Percentiles rank a stretch among this genome's conserved stretches.
phyloP scores from a whole-genome alignment of 2,329 filamentous ascomycete genomes.

The Mycosphaerelloides madeirae region DNA sequence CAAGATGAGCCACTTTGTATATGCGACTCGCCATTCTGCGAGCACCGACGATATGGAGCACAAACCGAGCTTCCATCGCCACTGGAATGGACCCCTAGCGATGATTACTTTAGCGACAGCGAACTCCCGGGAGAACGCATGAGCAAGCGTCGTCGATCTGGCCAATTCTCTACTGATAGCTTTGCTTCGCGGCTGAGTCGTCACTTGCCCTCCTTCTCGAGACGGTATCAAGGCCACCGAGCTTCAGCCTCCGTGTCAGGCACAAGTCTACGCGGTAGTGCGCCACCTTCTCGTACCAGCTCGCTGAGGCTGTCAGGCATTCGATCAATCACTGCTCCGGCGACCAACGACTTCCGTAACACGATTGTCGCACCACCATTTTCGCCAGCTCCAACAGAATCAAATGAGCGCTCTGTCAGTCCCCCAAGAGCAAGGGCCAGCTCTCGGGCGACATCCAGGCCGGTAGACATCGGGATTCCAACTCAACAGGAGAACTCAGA shows the following conservation, averaged over 20 bases:
- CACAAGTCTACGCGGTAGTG: constrained; percentile 29
- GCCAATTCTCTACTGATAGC: constrained; percentile 57
- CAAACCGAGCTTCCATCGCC: constrained; percentile 8
- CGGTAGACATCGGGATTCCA: constrained; percentile 23
- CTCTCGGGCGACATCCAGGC: constrained; percentile 11
- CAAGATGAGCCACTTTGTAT: constrained; percentile 56
- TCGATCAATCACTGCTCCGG: constrained; percentile 46
- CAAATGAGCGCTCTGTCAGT: constrained; percentile 11
- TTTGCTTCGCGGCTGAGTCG: constrained; percentile 62
- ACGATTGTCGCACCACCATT: constrained; percentile 32
- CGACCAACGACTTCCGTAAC: constrained; percentile 31
- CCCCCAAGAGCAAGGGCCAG: constrained; percentile 13
- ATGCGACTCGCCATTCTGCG: constrained; percentile 59
- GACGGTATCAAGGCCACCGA: constrained; percentile 52
- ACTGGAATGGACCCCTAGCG: constrained; percentile 32
- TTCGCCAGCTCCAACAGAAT: constrained; percentile 15
- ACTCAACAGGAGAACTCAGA: constrained; percentile 40
- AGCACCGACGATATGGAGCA: constrained; percentile 41
- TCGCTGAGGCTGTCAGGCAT: constrained; percentile 78
- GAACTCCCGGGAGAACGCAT: constrained; percentile 50
- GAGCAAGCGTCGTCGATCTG: constrained; percentile 54
- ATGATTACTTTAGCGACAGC: constrained; percentile 57
- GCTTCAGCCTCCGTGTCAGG: constrained; percentile 23
- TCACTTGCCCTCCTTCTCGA: constrained; percentile 43
- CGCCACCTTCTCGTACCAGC: constrained; percentile 44